Percentiles rank a stretch among this genome's conserved stretches.
Conservation (phyloP, 768 basidiomycete genomes). For the Hericium rajendrae region DNA sequence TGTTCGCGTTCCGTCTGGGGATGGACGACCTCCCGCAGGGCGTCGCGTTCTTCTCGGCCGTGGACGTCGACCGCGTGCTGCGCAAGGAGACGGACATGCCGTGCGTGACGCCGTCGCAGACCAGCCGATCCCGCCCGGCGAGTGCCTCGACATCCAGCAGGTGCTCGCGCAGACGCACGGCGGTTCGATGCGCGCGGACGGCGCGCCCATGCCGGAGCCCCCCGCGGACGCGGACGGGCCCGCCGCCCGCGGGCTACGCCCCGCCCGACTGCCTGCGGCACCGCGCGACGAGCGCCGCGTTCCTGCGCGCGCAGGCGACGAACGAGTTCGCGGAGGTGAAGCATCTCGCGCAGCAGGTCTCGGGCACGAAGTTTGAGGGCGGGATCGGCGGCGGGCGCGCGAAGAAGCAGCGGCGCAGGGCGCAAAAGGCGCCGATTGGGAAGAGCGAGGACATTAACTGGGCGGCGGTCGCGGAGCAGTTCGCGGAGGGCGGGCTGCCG, state of each 20-base stretch:
- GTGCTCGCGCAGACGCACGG: conserved; percentile 60
- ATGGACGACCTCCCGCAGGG: conserved; percentile 95
- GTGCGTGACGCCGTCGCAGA: conserved; percentile 91
- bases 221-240: conserved; percentile 16
- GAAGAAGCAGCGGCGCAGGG: conserved; percentile 10
- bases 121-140: conserved; percentile 78
- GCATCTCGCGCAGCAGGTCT: conserved; percentile 47
- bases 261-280: conserved; percentile 55
- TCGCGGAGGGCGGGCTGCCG: conserved; percentile 2
- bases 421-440: background rate
- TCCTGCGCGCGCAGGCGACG: conserved; percentile 71
- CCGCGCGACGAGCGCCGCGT: conserved; percentile 52
- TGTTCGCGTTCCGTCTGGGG: conserved; percentile 88
- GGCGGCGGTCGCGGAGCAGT: conserved; percentile 5
- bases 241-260: conserved; percentile 33
- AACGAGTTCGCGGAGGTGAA: conserved; percentile 63
- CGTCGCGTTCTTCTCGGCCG: conserved; percentile 94
- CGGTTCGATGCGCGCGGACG: conserved; percentile 56
- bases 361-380: conserved; percentile 29
- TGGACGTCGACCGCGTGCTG: conserved; percentile 84
- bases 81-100: conserved; percentile 96
- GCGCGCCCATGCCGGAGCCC: conserved; percentile 40
- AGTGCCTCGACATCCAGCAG: conserved; percentile 63
- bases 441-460: conserved; percentile 1
- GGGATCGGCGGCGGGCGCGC: conserved; percentile 23